Evolutionary conservation across 202 grass and related monocot species (phyloP).

Genomic region (Panicum virgatum): DNA sequence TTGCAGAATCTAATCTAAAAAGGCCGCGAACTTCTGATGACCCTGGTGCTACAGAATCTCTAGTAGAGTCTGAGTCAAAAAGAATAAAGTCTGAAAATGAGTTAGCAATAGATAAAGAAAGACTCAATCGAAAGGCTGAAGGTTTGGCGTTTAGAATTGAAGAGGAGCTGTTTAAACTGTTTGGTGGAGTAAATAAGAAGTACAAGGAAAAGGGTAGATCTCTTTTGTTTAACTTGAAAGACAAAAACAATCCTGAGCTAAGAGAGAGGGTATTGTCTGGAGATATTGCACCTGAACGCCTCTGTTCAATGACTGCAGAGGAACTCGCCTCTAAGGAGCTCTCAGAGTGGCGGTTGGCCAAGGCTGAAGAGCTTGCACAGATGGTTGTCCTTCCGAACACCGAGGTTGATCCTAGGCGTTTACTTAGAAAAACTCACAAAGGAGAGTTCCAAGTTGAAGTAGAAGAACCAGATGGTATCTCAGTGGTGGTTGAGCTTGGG

Average conservation of each 20-base stretch:
- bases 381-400: slow-evolving; percentile 81
- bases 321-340: slow-evolving; percentile 97
- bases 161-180: slow-evolving; percentile 82
- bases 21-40: slow-evolving; percentile 51
- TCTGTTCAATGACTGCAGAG: slow-evolving; percentile 87
- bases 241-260: slow-evolving; percentile 88
- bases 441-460: slow-evolving; percentile 96
- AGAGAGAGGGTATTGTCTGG: slow-evolving; percentile 78
- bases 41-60: slow-evolving; percentile 10
- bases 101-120: slow-evolving; percentile 25
- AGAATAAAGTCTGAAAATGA: slow-evolving; percentile 53
- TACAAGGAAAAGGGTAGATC: slow-evolving; percentile 97
- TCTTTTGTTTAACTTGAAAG: slow-evolving; percentile 96
- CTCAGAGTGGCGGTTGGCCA: slow-evolving; percentile 86
- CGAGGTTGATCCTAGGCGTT: slow-evolving; percentile 78
- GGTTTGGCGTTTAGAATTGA: slow-evolving; percentile 84
- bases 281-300: slow-evolving; percentile 80
- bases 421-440: slow-evolving; percentile 97
- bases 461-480: slow-evolving; percentile 71
- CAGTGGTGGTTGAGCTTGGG: slow-evolving; percentile 77
- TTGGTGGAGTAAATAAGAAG: slow-evolving; percentile 97
- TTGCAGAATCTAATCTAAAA: slow-evolving; percentile 47
- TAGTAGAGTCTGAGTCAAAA: slow-evolving; percentile 50
- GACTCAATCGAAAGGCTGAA: slow-evolving; percentile 52
- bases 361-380: slow-evolving; percentile 85